Evolutionary conservation across 1,284 basidiomycete species (phyloP), one percentile per base, ranked within the genome.

Genomic region (Pseudozyma tsukubaensis): DNA sequence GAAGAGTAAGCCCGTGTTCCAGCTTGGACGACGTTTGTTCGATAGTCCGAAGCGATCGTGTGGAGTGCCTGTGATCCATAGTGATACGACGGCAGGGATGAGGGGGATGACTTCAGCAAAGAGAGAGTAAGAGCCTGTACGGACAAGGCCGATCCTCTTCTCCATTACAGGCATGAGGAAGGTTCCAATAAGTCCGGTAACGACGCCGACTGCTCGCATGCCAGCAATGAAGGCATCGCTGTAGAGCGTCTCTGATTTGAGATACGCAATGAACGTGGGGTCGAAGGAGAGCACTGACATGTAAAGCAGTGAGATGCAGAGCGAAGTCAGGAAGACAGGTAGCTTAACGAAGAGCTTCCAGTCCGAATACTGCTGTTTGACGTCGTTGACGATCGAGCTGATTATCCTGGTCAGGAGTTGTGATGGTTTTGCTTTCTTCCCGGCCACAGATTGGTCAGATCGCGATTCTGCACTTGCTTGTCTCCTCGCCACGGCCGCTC

Each of bases 201-300:
- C 78, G 11, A 87, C 86, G 62, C 87, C 87, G 2, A 88, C 68
- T 4, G 85, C 88, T 5, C 89, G 84, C 87, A 89, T 89, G 0
- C 87, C 88, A 0, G 89, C 88, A 18, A 89, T 85, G 74, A 89
- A 88, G 0, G 87, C 84, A 68, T 89, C 88, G 13, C 75, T 75
- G 68, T 80, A 80, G 19, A 59, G 50, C 40, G 77, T 79, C 50
- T 78, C 74, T 37, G 75, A 77, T 54, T 81, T 81, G 54, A 81
- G 78, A 43, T 81, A 81, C 18, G 76, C 76, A 36, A 80, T 68
- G 51, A 81, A 81, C 4, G 76, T 78, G 2, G 72, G 59, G 39
- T 80, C 79, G 48, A 76, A 83, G 9, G 85, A 86, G 3, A 88
- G 82, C 0, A 87, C 87, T 0, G 86, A 87, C 62, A 89, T 84